Evolutionary conservation across 176 grass and related monocot genomes (phyloP), one percentile per base, ranked within the genome.

Genomic region (Raddia distichophylla): DNA sequence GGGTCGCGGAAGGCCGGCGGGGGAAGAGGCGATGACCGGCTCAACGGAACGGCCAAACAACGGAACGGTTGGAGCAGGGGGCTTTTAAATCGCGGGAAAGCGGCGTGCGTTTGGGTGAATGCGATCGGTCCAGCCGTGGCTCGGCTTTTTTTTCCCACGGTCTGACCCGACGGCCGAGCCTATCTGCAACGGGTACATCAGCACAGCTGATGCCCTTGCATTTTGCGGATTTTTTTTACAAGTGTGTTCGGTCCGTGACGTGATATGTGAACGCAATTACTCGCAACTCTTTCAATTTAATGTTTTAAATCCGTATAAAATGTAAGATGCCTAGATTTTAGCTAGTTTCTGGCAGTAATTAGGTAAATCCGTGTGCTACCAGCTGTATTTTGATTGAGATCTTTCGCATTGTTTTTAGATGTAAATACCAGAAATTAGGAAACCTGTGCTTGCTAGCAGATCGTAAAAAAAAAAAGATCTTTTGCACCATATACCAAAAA

Each of bases 11-110:
- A 76, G 63, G 81, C 42, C 37, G 77, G 70, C 82, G 40, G 56
- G 58, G 72, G 5, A 32, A 71, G 81, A 64, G 6, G 71, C 14
- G 33, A 52, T 69, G 80, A 91, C 65, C n/a, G 57, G 17, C 77
- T 82, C 85, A 88, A 85, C 71, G 60, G 53, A 64, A 66, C 27
- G 17, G 20, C 58, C 56, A 53, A 80, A 89, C 51, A 33, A 61
- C 15, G 40, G 60, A 66, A 66, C 8, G 50, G 71, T 63, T 66
- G 76, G 3, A 14, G 65, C 9, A 22, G 12, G 55, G 4, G 69
- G 56, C 27, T 50, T 82, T 82, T 66, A 82, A 86, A 78, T 72
- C 20, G 4, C 0, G 66, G 42, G 66, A 64, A 59, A 73, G 73
- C 65, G 49, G 82, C 76, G 51, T 61, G 64, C 37, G 5, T 58